These are phyloP conservation scores for Codiaeum variegatum DNA, from an alignment of 441 rosid genomes.

Conservation along the genomic window DNA sequence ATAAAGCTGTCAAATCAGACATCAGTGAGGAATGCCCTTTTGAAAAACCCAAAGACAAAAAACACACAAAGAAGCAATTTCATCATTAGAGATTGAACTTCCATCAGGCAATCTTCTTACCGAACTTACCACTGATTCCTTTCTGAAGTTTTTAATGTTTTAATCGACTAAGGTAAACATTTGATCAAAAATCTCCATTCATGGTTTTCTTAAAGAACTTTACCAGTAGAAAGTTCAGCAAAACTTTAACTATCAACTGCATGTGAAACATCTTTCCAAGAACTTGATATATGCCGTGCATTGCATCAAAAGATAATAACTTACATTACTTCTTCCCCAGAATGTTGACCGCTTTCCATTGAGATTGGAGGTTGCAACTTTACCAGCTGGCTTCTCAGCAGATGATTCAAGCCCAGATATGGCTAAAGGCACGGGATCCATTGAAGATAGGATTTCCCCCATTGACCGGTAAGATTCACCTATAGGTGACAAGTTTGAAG, in stretches of 20 bases:
- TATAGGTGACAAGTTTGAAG: slow-evolving; percentile 39
- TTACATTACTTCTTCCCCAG: slow-evolving; percentile 90
- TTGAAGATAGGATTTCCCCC: slow-evolving; percentile 66
- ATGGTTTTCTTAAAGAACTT: not conserved
- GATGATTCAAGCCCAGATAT: slow-evolving; percentile 56
- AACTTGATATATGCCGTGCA: slow-evolving; percentile 13
- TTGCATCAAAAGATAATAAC: slow-evolving; percentile 30
- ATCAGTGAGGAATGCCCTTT: not conserved
- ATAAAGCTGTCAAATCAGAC: not conserved
- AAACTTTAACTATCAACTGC: slow-evolving; percentile 8
- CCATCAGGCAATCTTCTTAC: not conserved
- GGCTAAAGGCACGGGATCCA: slow-evolving; percentile 56
- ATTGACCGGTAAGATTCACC: slow-evolving; percentile 66
- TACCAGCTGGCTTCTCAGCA: slow-evolving; percentile 57
- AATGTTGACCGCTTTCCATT: slow-evolving; percentile 68
- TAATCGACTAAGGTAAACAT: not conserved
- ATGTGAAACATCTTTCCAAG: slow-evolving; percentile 15
- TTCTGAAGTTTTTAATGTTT: not conserved
- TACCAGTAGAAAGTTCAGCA: slow-evolving; percentile 9
- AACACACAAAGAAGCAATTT: not conserved
- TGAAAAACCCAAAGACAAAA: not conserved
- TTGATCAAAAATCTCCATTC: not conserved
- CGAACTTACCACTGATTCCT: not conserved
- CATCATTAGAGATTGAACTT: not conserved
- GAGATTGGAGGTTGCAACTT: slow-evolving; percentile 54